phyloP scores from a whole-genome alignment of 177 flowering plant genomes.

The Vitis hybrid region DNA sequence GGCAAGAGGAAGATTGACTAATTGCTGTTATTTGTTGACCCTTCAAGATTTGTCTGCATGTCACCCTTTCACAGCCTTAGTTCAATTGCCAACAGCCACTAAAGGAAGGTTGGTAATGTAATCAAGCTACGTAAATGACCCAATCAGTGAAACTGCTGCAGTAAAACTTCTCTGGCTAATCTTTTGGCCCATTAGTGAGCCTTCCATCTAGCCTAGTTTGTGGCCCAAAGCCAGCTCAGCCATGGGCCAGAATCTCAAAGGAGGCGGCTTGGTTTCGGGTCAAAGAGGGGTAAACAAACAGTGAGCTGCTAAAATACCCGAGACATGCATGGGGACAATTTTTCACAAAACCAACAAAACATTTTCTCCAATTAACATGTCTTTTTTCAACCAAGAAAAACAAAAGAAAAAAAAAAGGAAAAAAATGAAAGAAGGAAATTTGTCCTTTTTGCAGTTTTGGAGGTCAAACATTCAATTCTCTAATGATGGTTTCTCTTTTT shows the following conservation, averaged over 20 bases:
- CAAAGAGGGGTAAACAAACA: neutral
- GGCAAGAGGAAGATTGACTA: neutral
- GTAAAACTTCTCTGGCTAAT: neutral
- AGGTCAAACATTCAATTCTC: neutral
- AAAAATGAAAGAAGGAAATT: neutral
- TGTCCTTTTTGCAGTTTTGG: neutral
- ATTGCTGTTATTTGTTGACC: neutral
- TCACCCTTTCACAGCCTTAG: neutral
- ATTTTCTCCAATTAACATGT: too few species aligned
- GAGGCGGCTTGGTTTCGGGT: neutral
- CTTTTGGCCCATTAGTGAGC: neutral
- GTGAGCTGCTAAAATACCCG: neutral
- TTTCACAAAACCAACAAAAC: neutral
- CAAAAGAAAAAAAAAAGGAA: too few species aligned
- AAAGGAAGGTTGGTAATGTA: neutral
- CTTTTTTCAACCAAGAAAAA: too few species aligned
- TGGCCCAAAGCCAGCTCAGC: neutral
- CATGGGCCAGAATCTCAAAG: slow-evolving; percentile 4
- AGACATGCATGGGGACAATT: neutral
- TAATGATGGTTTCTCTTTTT: neutral
- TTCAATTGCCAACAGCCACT: neutral
- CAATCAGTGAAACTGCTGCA: neutral
- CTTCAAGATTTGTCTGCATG: neutral
- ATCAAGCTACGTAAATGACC: neutral
- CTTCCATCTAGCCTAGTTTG: neutral